Base-by-base conservation (phyloP, 2,329 filamentous ascomycete genomes). In the Ophiocordyceps camponoti-saundersi region DNA sequence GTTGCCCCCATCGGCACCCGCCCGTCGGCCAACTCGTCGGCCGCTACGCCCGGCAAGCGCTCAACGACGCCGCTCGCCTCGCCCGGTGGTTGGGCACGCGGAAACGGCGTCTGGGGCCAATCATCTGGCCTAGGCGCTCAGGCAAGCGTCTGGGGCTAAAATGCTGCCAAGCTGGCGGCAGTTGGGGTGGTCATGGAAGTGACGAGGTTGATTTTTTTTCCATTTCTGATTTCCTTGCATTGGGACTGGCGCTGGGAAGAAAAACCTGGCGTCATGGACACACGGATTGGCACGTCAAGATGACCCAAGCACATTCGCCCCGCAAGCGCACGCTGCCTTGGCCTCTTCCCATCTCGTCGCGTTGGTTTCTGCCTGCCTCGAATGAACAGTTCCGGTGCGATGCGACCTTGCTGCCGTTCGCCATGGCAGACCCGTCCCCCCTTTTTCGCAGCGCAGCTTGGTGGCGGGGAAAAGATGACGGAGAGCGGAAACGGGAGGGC, bases 1-100 rank as follows among this genome's bases (percentile, higher is more conserved):
- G 88, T 96, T 46, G 90, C 88, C 21, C 90, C 92, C 18, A 96
- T 96, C 55, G 92, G 92, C 52, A 95, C 90, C 48, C 82, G 92
- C 42, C 90, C 90, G 3, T 73, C 77, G 18, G 75, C 72, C 39
- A 73, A 71, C 32, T 66, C 76, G n/a, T 66, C 63, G 30, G 62
- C 59, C 10, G 61, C 67, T 30, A 12, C 36, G 40, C 72, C 75
- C 50, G 68, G 69, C 64, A 92, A 92, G 62, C 85, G 86, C 49
- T 86, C 89, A 0, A 94, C 86, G 8, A 94, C 89, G 3, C 89
- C 90, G 47, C 73, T 95, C 29, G 81, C 88, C n/a, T 93, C 88
- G n/a, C 88, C 89, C 13, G 71, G 81, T 18, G 77, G 80, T 50
- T 95, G 89, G 89, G 80, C 84, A 47, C 82, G 79, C 59, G 82